Evolutionary conservation across 352 stramenopile species (phyloP).

Genomic region (Globisporangium heterothallicum): DNA sequence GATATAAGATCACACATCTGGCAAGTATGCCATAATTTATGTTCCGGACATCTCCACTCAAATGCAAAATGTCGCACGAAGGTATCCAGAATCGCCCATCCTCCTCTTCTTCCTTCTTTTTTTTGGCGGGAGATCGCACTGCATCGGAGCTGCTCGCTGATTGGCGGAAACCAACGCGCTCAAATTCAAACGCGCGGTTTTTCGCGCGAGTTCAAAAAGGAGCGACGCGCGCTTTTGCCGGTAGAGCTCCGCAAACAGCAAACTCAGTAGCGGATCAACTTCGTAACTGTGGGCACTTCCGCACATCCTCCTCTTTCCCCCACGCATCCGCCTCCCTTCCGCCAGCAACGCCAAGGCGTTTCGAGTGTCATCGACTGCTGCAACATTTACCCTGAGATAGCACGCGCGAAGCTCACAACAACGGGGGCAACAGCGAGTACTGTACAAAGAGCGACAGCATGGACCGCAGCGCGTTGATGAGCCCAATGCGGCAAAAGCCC

Average conservation of each 20-base stretch:
- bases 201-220: constrained; percentile 13
- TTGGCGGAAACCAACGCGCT: constrained; percentile 24
- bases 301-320: constrained; percentile 1
- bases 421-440: not conserved
- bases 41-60: not conserved
- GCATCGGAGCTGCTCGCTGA: constrained; percentile 20
- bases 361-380: no score
- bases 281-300: constrained; percentile 3
- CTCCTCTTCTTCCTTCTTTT: not conserved
- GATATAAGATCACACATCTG: no score
- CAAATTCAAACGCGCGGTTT: constrained; percentile 3
- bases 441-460: constrained; percentile 13
- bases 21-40: not conserved
- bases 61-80: constrained; percentile 5
- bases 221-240: constrained; percentile 11
- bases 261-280: constrained; percentile 1
- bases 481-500: constrained; percentile 24
- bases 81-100: not conserved
- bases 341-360: no score
- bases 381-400: not conserved
- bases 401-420: not conserved
- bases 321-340: constrained; percentile 6
- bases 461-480: constrained; percentile 35
- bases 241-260: not conserved
- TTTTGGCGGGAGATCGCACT: constrained; percentile 8